Base-by-base conservation (phyloP, 306 rosid genomes). In the Rosa rugosa region DNA sequence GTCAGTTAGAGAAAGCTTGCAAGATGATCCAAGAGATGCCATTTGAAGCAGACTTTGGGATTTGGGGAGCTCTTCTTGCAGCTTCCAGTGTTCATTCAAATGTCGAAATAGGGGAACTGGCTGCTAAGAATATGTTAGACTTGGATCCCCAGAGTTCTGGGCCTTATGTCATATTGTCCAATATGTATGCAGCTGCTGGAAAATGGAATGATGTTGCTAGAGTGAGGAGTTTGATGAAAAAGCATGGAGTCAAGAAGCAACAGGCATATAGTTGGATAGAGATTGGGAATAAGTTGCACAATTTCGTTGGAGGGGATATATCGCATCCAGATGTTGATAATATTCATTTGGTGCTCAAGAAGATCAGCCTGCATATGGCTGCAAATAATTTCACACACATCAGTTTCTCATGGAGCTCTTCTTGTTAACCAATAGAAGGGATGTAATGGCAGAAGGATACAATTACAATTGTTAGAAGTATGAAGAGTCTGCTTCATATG, bases 41-140 rank as follows among this genome's bases (percentile, higher is more conserved):
- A 82, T 79, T 89, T 46, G 69, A 79, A 51, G 83, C 85, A 8
- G 90, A 87, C 73, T 82, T 34, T 22, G 38, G 50, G 67, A 80
- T 83, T 40, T 53, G 89, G 83, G 83, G 83, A 34, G 31, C 83
- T 42, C 72, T 80, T 36, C 79, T 80, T 44, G 75, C 75, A 42
- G 79, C 75, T 65, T 80, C 75, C 46, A 60, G 80, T 31, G 31
- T 75, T 62, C 45, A 85, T 70, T 69, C 75, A 65, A 81, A 65
- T 2, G 45, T 65, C 5, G 44, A 31, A 64, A 64, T 36, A 65
- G 73, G 72, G 72, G 78, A 72, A n/a, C 31, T 79, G 5, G 73
- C 56, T 17, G 78, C 82, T 16, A 50, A 49, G 78, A 46, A 63
- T 45, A 72, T 76, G 50, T n/a, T 77, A 38, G 51, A 23, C n/a